phyloP scores from a whole-genome alignment of 2,329 filamentous ascomycete species.

The Colletotrichum sp. region DNA sequence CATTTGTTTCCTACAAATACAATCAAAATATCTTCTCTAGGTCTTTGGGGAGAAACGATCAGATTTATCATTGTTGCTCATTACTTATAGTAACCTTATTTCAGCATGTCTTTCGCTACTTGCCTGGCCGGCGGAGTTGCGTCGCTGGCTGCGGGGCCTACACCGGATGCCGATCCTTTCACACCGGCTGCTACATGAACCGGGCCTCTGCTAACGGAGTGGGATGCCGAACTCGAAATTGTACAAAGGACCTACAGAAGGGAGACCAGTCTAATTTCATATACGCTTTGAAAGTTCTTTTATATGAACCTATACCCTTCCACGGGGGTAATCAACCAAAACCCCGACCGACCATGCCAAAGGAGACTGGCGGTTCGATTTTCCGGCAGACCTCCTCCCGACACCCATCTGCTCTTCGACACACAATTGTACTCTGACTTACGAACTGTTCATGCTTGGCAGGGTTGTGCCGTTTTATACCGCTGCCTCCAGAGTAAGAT shows the following conservation, averaged over 20 bases:
- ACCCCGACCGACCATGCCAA: neutral
- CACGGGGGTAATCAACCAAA: neutral
- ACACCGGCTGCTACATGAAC: neutral
- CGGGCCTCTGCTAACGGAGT: neutral
- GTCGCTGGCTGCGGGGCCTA: neutral
- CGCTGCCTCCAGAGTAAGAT: neutral
- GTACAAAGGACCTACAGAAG: neutral
- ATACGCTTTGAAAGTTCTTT: neutral
- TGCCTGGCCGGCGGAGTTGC: neutral
- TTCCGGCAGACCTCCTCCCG: neutral
- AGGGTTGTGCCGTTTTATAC: neutral
- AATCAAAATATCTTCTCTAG: neutral
- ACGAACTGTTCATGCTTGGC: accelerated
- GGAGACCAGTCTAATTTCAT: neutral
- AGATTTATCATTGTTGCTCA: neutral
- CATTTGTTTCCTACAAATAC: neutral
- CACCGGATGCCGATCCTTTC: neutral
- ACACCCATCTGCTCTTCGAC: no score
- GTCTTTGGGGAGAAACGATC: neutral
- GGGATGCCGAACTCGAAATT: neutral
- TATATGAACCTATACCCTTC: neutral
- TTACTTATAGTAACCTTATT: neutral
- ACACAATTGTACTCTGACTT: neutral
- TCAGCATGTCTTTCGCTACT: neutral
- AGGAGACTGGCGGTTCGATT: neutral